Percentiles rank a stretch among this genome's conserved stretches.
phyloP scores from a whole-genome alignment of 345 rosid species.

The Jatropha curcas region DNA sequence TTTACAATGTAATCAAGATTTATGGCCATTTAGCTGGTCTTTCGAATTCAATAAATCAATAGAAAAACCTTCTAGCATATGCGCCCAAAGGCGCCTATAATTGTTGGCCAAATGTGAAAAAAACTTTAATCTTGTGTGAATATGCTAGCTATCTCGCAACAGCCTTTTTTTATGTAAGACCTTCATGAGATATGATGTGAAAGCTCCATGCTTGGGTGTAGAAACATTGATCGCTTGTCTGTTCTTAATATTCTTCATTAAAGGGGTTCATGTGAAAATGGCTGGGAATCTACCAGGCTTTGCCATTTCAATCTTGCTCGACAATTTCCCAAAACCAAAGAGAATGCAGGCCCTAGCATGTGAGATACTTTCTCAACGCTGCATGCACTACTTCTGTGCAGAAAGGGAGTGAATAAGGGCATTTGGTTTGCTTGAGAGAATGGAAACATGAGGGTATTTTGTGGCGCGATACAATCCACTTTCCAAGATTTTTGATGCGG shows the following conservation, averaged over 20 bases:
- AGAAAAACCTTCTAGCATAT: conserved; percentile 47
- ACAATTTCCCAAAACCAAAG: conserved; percentile 87
- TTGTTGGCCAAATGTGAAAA: conserved; percentile 72
- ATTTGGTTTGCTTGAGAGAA: conserved; percentile 53
- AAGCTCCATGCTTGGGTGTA: conserved; percentile 65
- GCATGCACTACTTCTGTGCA: conserved; percentile 60
- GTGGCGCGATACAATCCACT: too few species aligned
- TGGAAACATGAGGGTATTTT: conserved; percentile 68
- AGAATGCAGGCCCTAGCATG: conserved; percentile 64
- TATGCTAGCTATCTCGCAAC: conserved; percentile 66
- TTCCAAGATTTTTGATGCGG: too few species aligned
- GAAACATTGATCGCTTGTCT: conserved; percentile 84
- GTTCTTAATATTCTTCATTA: conserved; percentile 77
- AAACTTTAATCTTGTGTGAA: conserved; percentile 76
- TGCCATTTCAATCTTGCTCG: conserved; percentile 76
- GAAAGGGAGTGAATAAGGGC: conserved; percentile 61
- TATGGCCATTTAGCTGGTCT: conserved; percentile 70
- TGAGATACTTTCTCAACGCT: conserved; percentile 68
- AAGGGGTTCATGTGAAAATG: conserved; percentile 72
- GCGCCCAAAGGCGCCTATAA: conserved; percentile 63
- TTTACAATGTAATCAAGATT: conserved; percentile 63
- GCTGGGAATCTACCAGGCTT: conserved; percentile 60
- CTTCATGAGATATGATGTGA: conserved; percentile 54
- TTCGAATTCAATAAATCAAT: conserved; percentile 61
- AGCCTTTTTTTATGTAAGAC: conserved; percentile 58